Percentiles rank a stretch among this genome's conserved stretches.
phyloP scores from a whole-genome alignment of 495 filamentous ascomycete genomes.

The Schizothecium vesticola region DNA sequence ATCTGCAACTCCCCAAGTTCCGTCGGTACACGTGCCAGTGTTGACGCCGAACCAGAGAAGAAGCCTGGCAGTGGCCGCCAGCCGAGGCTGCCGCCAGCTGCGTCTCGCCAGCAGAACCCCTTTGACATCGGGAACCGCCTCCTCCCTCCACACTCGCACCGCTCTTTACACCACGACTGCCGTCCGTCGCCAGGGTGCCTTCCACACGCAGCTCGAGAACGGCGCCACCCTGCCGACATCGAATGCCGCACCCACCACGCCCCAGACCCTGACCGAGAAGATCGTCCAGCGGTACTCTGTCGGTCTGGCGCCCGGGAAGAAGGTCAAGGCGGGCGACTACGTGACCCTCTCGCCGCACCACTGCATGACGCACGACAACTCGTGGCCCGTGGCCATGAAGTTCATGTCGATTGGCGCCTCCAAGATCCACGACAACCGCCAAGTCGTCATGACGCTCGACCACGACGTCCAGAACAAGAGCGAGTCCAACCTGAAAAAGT shows the following conservation, averaged over 20 bases:
- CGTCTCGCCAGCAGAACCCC: conserved; percentile 9
- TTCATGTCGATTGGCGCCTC: conserved; percentile 86
- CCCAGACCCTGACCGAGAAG: conserved; percentile 88
- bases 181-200: conserved; percentile 20
- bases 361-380: conserved; percentile 94
- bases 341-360: conserved; percentile 67
- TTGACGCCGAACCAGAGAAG: conserved; percentile 18
- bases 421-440: conserved; percentile 62
- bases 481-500: conserved; percentile 79
- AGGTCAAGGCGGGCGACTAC: conserved; percentile 73
- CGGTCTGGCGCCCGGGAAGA: conserved; percentile 65
- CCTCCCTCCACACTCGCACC: conserved; percentile 8
- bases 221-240: neutral
- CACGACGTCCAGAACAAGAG: conserved; percentile 90
- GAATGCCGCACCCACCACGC: conserved; percentile 16
- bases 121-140: conserved; percentile 5
- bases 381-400: conserved; percentile 78
- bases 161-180: conserved; percentile 24
- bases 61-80: conserved; percentile 27
- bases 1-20: neutral
- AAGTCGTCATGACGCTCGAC: conserved; percentile 86
- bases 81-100: conserved; percentile 18
- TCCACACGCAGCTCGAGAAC: conserved; percentile 27
- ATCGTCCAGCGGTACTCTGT: conserved; percentile 77
- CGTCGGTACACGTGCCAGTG: neutral